These are phyloP conservation scores for Canariomyces notabilis DNA, from an alignment of 2,329 filamentous ascomycete species.

Conservation along the genomic window DNA sequence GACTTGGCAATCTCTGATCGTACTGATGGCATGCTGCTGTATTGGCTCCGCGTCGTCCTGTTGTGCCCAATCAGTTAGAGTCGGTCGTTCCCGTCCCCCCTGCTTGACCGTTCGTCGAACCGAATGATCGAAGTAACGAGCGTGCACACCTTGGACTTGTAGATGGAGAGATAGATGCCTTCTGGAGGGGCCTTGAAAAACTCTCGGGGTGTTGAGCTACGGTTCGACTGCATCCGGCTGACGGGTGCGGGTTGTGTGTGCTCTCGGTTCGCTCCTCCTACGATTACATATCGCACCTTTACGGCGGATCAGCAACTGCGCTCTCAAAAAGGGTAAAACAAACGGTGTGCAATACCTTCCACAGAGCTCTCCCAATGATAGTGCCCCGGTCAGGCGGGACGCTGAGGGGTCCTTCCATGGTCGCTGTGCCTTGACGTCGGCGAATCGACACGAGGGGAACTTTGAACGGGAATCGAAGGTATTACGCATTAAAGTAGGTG, in stretches of 20 bases:
- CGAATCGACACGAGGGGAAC: conserved; percentile 3
- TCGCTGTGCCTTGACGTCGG: conserved; percentile 9
- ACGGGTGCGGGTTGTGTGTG: conserved; percentile 35
- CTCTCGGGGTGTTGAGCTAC: conserved; percentile 32
- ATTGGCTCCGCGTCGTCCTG: conserved; percentile 51
- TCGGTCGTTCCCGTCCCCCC: neutral
- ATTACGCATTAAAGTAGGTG: conserved; percentile 25
- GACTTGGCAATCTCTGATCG: conserved; percentile 53
- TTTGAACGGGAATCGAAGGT: conserved; percentile 14
- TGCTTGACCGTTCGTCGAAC: neutral
- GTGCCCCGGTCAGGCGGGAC: conserved; percentile 48
- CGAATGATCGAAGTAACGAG: neutral
- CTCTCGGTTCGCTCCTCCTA: conserved; percentile 41
- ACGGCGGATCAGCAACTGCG: conserved; percentile 18
- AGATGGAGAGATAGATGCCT: conserved; percentile 47
- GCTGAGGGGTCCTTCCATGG: conserved; percentile 47
- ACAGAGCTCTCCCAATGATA: conserved; percentile 46
- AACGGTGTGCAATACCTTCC: conserved; percentile 41
- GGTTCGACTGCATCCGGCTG: conserved; percentile 35
- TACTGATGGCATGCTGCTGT: conserved; percentile 48
- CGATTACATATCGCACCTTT: conserved; percentile 57
- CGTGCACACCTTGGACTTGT: conserved; percentile 53
- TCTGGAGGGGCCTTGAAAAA: conserved; percentile 31
- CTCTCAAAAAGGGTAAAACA: neutral
- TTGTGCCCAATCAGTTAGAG: conserved; percentile 16